phyloP scores from a whole-genome alignment of 2,329 filamentous ascomycete genomes.

The Sarocladium brachiariae region DNA sequence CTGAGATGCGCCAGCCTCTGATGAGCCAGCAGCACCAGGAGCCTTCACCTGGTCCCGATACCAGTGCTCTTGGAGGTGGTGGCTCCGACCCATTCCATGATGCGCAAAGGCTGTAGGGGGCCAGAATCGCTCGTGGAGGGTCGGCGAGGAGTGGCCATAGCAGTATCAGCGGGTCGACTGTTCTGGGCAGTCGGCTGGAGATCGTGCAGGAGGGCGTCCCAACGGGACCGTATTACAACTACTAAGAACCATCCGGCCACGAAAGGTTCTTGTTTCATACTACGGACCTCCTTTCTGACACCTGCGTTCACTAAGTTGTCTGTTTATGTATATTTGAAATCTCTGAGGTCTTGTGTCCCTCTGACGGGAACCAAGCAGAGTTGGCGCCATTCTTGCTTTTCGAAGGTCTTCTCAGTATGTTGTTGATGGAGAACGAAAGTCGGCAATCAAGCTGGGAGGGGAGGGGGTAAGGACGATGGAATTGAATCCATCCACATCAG shows the following conservation, averaged over 20 bases:
- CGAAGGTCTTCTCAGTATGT: too few relatives aligned
- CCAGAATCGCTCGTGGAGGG: conserved; percentile 11
- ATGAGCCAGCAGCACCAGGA: conserved; percentile 23
- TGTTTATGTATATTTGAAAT: too few relatives aligned
- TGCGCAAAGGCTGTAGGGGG: conserved; percentile 24
- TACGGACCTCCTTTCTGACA: too few relatives aligned
- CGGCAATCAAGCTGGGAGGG: too few relatives aligned
- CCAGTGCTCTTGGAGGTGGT: conserved; percentile 18
- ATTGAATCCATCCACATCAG: too few relatives aligned
- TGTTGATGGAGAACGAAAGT: too few relatives aligned
- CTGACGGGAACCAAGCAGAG: too few relatives aligned
- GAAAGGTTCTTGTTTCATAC: not conserved
- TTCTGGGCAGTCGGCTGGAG: conserved; percentile 12
- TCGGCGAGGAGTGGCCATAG: conserved; percentile 11
- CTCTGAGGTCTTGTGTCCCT: too few relatives aligned
- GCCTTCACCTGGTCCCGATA: conserved; percentile 10
- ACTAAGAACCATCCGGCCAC: too few relatives aligned
- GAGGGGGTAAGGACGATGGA: too few relatives aligned
- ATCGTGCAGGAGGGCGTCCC: not conserved
- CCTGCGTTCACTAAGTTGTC: too few relatives aligned
- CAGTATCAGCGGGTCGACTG: not conserved
- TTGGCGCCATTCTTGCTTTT: too few relatives aligned
- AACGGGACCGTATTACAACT: not conserved
- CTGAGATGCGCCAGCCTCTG: conserved; percentile 27
- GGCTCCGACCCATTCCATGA: conserved; percentile 32